These are phyloP conservation scores for Dipteronia dyeriana DNA, from an alignment of 345 rosid species.

Conservation along the genomic window DNA sequence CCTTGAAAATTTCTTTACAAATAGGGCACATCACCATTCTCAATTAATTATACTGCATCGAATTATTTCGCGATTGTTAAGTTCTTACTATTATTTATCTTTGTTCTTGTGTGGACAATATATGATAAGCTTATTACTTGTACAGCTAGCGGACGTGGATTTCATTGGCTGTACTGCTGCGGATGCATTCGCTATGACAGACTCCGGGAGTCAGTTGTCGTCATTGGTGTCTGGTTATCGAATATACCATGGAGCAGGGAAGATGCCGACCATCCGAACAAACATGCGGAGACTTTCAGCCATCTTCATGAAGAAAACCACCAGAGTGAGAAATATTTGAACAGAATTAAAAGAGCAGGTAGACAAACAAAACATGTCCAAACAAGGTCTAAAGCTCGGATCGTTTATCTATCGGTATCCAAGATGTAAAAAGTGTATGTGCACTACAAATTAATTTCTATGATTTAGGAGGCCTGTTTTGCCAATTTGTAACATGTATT, in stretches of 20 bases:
- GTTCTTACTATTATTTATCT: not conserved
- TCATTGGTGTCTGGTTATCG: conserved; percentile 87
- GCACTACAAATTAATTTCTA: conserved; percentile 29
- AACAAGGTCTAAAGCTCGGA: conserved; percentile 77
- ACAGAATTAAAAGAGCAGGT: conserved; percentile 80
- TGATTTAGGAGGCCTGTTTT: not conserved
- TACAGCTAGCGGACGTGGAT: conserved; percentile 94
- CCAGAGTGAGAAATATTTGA: conserved; percentile 85
- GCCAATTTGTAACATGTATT: not conserved
- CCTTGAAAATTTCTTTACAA: no score
- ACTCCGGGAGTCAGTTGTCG: conserved; percentile 90
- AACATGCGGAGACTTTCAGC: conserved; percentile 75
- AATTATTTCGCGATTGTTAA: not conserved
- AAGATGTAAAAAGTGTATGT: conserved; percentile 88
- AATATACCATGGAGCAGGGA: conserved; percentile 84
- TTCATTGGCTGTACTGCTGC: conserved; percentile 83
- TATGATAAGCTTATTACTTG: conserved; percentile 8
- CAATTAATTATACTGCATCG: not conserved
- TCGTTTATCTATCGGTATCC: conserved; percentile 89
- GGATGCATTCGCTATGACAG: conserved; percentile 95
- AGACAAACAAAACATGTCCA: conserved; percentile 89
- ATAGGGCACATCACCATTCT: no score
- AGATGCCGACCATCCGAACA: conserved; percentile 90
- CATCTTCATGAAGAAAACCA: conserved; percentile 71
- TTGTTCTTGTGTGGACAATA: not conserved